Conservation (phyloP, 1,139 yeast genomes). For the Nakaseomyces sp. region DNA sequence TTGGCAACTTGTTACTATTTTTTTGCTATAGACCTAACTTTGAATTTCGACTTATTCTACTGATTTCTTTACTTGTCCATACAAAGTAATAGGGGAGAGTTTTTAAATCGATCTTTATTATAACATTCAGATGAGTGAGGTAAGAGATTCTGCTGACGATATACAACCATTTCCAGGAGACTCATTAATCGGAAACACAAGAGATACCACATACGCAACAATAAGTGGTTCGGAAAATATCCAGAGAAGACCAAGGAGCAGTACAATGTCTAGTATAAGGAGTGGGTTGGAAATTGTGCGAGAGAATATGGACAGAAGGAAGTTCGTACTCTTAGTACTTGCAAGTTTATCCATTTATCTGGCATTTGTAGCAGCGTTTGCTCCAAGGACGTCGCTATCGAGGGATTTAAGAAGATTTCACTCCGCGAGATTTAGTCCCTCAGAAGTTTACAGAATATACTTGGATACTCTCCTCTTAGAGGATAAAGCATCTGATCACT, state of each 20-base stretch:
- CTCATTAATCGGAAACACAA: neutral
- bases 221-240: neutral
- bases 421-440: conserved; percentile 50
- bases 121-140: neutral
- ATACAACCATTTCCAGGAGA: conserved; percentile 3
- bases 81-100: too few relatives aligned
- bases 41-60: too few relatives aligned
- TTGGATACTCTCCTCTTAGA: conserved; percentile 30
- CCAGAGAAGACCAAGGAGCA: conserved; percentile 11
- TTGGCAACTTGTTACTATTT: too few relatives aligned
- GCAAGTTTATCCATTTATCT: conserved; percentile 29
- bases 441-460: conserved; percentile 52
- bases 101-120: neutral
- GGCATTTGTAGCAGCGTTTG: conserved; percentile 59
- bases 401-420: conserved; percentile 76
- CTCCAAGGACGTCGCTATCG: conserved; percentile 79
- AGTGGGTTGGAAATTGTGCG: conserved; percentile 38
- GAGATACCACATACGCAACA: neutral
- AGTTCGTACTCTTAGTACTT: conserved; percentile 36
- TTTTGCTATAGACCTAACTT: too few relatives aligned
- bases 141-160: neutral
- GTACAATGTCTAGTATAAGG: conserved; percentile 26
- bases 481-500: conserved; percentile 38
- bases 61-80: too few relatives aligned
- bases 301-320: conserved; percentile 47